Percentiles rank a stretch among this genome's conserved stretches.
Evolutionary conservation across 2,329 filamentous ascomycete species (phyloP).

Genomic region (Diaporthe sp.): DNA sequence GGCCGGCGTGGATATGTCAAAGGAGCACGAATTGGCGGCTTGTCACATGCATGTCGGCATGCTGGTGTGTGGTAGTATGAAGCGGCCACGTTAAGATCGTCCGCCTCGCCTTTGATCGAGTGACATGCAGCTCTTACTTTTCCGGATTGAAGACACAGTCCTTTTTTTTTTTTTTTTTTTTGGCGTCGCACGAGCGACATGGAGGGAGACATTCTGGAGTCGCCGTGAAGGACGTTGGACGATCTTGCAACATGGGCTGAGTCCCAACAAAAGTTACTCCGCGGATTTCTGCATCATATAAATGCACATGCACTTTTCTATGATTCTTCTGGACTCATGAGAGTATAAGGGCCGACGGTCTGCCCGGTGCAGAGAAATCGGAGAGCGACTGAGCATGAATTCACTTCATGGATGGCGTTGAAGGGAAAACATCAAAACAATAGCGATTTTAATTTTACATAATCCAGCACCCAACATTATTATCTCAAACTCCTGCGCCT

Average conservation of each 20-base stretch:
- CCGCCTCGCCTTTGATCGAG: neutral
- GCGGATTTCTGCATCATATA: no score
- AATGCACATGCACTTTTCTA: no score
- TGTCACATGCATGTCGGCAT: neutral
- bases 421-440: no score
- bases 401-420: no score
- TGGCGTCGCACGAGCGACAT: neutral
- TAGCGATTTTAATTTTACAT: neutral
- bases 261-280: neutral
- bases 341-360: no score
- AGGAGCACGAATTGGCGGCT: neutral
- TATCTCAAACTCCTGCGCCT: neutral
- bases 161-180: no score
- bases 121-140: neutral
- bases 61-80: neutral
- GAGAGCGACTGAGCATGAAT: no score
- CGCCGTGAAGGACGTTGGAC: neutral
- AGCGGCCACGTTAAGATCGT: neutral
- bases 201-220: neutral
- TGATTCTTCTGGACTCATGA: no score
- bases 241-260: neutral
- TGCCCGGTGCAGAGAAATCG: no score
- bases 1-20: neutral
- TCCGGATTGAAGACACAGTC: no score
- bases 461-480: neutral